Evolutionary conservation across 805 yeast species (phyloP), one percentile per base, ranked within the genome.

Genomic region (Saccharomycopsis lassenensis): DNA sequence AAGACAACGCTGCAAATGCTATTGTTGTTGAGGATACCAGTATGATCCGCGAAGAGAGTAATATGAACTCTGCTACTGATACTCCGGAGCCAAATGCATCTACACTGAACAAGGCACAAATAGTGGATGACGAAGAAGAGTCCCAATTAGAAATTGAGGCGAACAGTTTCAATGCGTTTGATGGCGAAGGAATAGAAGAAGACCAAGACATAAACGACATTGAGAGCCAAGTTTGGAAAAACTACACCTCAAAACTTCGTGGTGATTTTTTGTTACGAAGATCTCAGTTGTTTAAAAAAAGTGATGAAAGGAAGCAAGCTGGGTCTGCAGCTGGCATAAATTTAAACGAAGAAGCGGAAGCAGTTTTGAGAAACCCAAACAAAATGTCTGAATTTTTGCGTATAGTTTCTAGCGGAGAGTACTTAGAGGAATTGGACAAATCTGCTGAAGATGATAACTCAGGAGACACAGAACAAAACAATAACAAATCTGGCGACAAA

Each of bases 181-280:
- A 35, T 11, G 17, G 15, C 15, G 27, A 16, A 5, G 21, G 26
- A 17, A 16, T 25, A 12, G 33, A 14, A 5, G 28, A 18, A 20
- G 39, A 34, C 15, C 17, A 17, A 11, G 59, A 56, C 38, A 59
- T 52, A 29, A 70, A 71, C 38, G 94, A 83, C 50, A 66, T 81
- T 24, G 95, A 86, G 48, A 58, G 76, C 31, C 79, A 79, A 36
- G 73, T 83, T 1, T 87, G 96, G 96, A 78, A 80, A 47, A 71
- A 71, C n/a, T 57, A 77, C 26, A 85, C 91, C 0, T 81, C 94
- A 0, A 78, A 78, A 43, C 69, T 80, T 0, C 61, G 95, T 39
- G 84, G 89, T 11, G 77, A 79, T 35, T 69, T 82, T 43, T 77
- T 94, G 50, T 57, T 73, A 18, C 66, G 69, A 39, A 67, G 97